These are phyloP conservation scores for Suhomyces kilbournensis DNA, from an alignment of 805 yeast genomes.

Conservation along the genomic window DNA sequence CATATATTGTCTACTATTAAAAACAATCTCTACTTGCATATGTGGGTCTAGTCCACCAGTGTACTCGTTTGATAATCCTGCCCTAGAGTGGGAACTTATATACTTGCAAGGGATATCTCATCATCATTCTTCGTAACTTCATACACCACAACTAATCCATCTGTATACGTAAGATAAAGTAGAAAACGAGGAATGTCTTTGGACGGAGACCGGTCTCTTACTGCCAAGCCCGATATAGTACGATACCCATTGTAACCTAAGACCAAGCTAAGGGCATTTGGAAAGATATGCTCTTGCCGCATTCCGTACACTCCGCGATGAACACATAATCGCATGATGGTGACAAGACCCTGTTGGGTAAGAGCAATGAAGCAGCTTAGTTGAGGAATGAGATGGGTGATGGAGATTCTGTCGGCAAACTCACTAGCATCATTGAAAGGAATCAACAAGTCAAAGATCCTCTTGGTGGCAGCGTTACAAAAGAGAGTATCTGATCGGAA, in stretches of 20 bases:
- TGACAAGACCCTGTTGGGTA: constrained; percentile 36
- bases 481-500: constrained; percentile 44
- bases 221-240: constrained; percentile 32
- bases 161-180: constrained; percentile 33
- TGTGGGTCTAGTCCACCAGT: no score
- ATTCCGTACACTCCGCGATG: constrained; percentile 37
- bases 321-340: constrained; percentile 36
- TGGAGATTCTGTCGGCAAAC: constrained; percentile 34
- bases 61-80: no score
- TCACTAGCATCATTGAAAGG: constrained; percentile 36
- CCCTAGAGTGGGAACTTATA: no score
- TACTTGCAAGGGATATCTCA: background rate
- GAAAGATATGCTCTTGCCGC: constrained; percentile 43
- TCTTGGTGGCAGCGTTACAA: constrained; percentile 46
- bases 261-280: constrained; percentile 29
- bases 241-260: constrained; percentile 27
- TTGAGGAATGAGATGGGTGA: constrained; percentile 33
- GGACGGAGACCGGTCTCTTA: constrained; percentile 22
- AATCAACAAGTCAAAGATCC: constrained; percentile 37
- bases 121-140: constrained; percentile 4
- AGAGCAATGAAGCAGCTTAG: constrained; percentile 34
- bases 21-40: no score
- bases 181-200: constrained; percentile 22
- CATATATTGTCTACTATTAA: no score
- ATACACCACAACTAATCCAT: constrained; percentile 25